These are phyloP conservation scores for Acmispon strigosus DNA, from an alignment of 306 rosid genomes.

Conservation along the genomic window DNA sequence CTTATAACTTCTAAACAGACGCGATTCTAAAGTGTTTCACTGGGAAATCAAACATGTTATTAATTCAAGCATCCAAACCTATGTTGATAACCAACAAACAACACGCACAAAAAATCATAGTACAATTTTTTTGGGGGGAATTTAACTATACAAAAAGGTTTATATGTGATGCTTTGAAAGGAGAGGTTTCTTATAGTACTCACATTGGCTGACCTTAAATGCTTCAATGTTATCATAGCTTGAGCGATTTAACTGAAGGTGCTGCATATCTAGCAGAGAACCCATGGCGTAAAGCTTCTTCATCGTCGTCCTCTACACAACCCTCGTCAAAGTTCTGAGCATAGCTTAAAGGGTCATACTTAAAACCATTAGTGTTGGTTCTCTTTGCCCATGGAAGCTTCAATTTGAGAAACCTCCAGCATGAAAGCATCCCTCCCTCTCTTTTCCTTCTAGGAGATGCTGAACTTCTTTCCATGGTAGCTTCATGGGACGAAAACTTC, in stretches of 20 bases:
- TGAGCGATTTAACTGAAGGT: slow-evolving; percentile 30
- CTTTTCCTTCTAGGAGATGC: slow-evolving; percentile 23
- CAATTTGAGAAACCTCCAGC: slow-evolving; percentile 63
- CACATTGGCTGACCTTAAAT: neutral
- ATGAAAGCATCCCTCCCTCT: slow-evolving; percentile 40
- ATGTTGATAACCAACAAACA: too few species aligned
- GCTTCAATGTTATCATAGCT: slow-evolving; percentile 4
- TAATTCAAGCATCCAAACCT: too few species aligned
- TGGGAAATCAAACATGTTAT: too few species aligned
- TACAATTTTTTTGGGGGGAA: too few species aligned
- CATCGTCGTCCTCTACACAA: slow-evolving; percentile 34
- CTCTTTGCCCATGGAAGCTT: slow-evolving; percentile 54
- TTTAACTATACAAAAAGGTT: too few species aligned
- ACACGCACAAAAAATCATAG: too few species aligned
- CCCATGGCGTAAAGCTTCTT: slow-evolving; percentile 36
- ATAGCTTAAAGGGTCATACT: slow-evolving; percentile 74
- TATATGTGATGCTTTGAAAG: too few species aligned
- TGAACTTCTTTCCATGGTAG: slow-evolving; percentile 40
- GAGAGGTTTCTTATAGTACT: neutral
- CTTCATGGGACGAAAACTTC: slow-evolving; percentile 23
- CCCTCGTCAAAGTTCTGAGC: slow-evolving; percentile 85
- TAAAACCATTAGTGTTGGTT: slow-evolving; percentile 22
- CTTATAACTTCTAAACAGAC: too few species aligned
- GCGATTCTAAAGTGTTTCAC: too few species aligned
- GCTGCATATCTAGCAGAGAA: slow-evolving; percentile 77